These are phyloP conservation scores for Solanum rostratum DNA, from an alignment of 257 asterid genomes.

Conservation along the genomic window DNA sequence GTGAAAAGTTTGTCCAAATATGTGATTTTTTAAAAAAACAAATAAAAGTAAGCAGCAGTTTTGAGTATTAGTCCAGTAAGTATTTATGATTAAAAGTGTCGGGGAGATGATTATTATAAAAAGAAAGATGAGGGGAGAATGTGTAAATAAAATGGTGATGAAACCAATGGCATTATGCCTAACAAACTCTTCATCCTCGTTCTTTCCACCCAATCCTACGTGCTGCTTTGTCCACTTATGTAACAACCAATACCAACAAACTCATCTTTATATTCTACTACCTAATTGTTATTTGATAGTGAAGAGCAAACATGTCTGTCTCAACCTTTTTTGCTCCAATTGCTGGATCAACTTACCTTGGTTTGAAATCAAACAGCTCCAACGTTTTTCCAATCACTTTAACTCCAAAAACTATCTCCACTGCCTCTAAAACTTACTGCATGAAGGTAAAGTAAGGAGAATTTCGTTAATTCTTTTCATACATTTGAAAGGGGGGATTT, in stretches of 20 bases:
- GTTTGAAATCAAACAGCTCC: slow-evolving; percentile 1
- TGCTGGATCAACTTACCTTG: slow-evolving; percentile 15
- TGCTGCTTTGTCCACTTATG: slow-evolving; percentile 8
- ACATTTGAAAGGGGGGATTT: no score
- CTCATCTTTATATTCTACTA: neutral
- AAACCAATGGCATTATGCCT: slow-evolving; percentile 11
- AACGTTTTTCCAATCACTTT: slow-evolving; percentile 14
- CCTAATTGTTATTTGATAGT: neutral
- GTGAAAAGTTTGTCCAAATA: no score
- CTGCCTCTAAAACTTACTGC: slow-evolving; percentile 32
- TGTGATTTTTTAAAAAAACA: no score
- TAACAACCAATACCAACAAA: neutral
- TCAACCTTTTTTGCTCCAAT: slow-evolving; percentile 15
- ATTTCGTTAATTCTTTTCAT: neutral
- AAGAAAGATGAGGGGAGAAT: neutral
- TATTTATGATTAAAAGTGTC: neutral
- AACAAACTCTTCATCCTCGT: slow-evolving; percentile 3
- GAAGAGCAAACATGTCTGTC: slow-evolving; percentile 18
- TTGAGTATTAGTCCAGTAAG: neutral
- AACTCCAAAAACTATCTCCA: slow-evolving; percentile 18
- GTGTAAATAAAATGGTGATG: neutral
- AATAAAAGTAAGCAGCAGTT: neutral
- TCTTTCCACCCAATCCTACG: neutral
- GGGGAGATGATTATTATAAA: neutral
- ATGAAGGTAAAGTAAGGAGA: slow-evolving; percentile 25